Percentiles rank a stretch among this genome's conserved stretches.
These are phyloP conservation scores for Solanum dulcamara DNA, from an alignment of 257 asterid genomes.

Conservation along the genomic window DNA sequence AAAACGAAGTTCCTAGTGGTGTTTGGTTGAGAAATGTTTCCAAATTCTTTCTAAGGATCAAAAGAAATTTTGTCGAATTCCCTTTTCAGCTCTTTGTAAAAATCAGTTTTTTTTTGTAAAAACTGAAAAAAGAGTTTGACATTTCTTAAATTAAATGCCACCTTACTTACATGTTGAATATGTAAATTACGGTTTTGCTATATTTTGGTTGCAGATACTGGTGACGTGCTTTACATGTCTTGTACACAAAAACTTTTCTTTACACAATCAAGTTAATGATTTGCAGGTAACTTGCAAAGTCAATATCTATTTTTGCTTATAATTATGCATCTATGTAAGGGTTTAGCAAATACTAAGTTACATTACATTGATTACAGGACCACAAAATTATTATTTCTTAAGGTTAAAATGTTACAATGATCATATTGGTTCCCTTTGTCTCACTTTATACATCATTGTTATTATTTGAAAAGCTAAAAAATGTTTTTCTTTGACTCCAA, in stretches of 20 bases:
- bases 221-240: constrained; percentile 31
- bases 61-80: neutral
- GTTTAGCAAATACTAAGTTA: neutral
- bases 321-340: neutral
- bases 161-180: neutral
- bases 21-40: neutral
- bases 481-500: neutral
- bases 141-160: neutral
- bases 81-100: neutral
- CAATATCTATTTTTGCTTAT: neutral
- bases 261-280: constrained; percentile 34
- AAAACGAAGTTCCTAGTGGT: neutral
- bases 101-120: neutral
- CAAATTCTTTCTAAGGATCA: neutral
- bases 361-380: neutral
- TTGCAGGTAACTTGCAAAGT: constrained; percentile 39
- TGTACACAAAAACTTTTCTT: constrained; percentile 36
- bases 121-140: neutral
- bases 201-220: constrained; percentile 43
- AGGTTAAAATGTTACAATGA: neutral
- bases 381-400: neutral
- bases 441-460: neutral
- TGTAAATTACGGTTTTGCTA: neutral
- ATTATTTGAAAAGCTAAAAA: neutral
- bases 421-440: neutral